These are phyloP conservation scores for Nannochloropsis oceanica DNA, from an alignment of 108 stramenopile genomes.

Conservation along the genomic window DNA sequence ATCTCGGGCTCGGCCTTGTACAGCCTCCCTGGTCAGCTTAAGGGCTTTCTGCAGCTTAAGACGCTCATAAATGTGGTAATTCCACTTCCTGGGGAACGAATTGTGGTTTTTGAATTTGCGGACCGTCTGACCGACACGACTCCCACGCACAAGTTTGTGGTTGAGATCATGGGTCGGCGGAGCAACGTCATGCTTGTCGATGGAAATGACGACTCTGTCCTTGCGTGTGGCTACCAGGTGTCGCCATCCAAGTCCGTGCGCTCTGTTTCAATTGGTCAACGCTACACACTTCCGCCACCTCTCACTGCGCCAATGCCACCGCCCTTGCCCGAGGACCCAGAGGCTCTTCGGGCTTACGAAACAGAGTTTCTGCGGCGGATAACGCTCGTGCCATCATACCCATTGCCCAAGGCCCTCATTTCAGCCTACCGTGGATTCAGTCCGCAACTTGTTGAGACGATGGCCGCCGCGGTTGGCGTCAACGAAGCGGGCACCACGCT, in stretches of 20 bases:
- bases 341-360: neutral
- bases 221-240: slow-evolving; percentile 14
- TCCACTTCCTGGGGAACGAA: neutral
- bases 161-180: slow-evolving; percentile 19
- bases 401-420: neutral
- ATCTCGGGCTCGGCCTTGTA: neutral
- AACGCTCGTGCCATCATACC: neutral
- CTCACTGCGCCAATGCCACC: neutral
- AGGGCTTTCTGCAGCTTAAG: neutral
- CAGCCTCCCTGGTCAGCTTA: neutral
- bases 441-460: neutral
- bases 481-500: neutral
- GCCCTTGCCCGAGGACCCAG: neutral
- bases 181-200: slow-evolving; percentile 6
- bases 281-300: neutral
- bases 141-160: neutral
- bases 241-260: neutral
- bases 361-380: neutral
- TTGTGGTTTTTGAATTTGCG: neutral
- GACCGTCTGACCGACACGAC: neutral
- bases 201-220: neutral
- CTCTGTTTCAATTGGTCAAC: neutral
- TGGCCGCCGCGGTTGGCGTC: neutral
- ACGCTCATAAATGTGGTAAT: neutral
- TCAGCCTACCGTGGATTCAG: neutral